Conservation (phyloP, 257 asterid species). For the Solanum etuberosum region DNA sequence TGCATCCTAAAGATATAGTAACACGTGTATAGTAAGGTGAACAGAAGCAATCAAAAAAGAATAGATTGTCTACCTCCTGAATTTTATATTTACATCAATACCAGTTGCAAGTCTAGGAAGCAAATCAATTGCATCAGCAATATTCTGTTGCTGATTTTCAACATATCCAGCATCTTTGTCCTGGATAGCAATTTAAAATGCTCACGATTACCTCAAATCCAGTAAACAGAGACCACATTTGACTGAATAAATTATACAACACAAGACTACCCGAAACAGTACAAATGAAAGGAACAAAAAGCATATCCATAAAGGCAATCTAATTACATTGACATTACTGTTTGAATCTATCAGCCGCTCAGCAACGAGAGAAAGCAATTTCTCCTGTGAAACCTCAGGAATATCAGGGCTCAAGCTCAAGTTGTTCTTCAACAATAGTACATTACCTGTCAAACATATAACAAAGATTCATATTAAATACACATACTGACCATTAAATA, state of each 20-base stretch:
- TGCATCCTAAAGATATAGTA: neutral
- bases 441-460: slow-evolving; percentile 46
- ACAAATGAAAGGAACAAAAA: neutral
- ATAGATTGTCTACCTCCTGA: slow-evolving; percentile 44
- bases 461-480: neutral
- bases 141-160: slow-evolving; percentile 86
- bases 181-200: slow-evolving; percentile 31
- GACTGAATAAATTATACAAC: neutral
- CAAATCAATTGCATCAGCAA: slow-evolving; percentile 87
- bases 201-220: slow-evolving; percentile 3
- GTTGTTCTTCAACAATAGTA: slow-evolving; percentile 66
- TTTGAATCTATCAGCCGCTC: slow-evolving; percentile 81
- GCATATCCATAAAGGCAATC: neutral
- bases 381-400: slow-evolving; percentile 88
- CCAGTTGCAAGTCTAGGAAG: slow-evolving; percentile 97
- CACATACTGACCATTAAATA: neutral
- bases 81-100: slow-evolving; percentile 85
- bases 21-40: neutral
- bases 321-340: slow-evolving; percentile 42
- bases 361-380: slow-evolving; percentile 79
- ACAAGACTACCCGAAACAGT: neutral
- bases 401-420: slow-evolving; percentile 77
- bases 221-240: slow-evolving; percentile 9
- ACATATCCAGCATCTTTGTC: slow-evolving; percentile 64
- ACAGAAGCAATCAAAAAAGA: slow-evolving; percentile 1